Evolutionary conservation across 2,329 filamentous ascomycete species (phyloP), one percentile per base, ranked within the genome.

Genomic region (Trichoderma cornu-damae): DNA sequence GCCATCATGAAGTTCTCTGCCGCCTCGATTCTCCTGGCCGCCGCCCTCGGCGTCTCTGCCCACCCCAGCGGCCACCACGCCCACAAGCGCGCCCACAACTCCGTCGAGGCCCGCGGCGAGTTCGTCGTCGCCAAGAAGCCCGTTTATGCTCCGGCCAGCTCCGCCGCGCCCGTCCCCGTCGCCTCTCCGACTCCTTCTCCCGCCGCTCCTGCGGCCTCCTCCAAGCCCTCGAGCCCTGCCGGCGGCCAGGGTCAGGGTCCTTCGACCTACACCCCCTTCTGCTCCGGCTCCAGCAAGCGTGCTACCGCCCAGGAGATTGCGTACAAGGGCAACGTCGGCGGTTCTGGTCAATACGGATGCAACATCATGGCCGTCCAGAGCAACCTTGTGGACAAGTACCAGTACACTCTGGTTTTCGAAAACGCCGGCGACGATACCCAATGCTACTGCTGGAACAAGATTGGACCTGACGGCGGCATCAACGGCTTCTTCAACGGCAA

Each of bases 361-460:
- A 82, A 82, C 76, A 68, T 80, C 49, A 76, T 78, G 75, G 60
- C 72, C 30, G 66, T 81, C 59, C 63, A 70, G 61, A 64, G 62
- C 58, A 60, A 61, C 47, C 65, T 73, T 48, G 69, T 68, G 60
- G 48, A 64, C 59, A 52, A 72, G 61, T 81, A 80, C 72, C 60
- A 75, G 53, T 78, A 80, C 72, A 69, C 70, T 18, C 60, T 71
- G 61, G 77, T 79, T 66, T 67, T 66, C 52, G 72, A 73, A 65
- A 72, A 70, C 50, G 67, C 69, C 51, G 66, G 57, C 61, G 50
- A 65, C 43, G 69, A 72, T 56, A 65, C 70, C 60, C 38, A 67
- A 42, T 80, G 79, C 65, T 64, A 65, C 34, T 76, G 73, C 72
- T 79, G 69, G 72, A 78, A 79, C 76, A 82, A 82, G 77, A 79